Conservation (phyloP, 2,329 filamentous ascomycete species). For the Teratosphaeriaceae sp. region DNA sequence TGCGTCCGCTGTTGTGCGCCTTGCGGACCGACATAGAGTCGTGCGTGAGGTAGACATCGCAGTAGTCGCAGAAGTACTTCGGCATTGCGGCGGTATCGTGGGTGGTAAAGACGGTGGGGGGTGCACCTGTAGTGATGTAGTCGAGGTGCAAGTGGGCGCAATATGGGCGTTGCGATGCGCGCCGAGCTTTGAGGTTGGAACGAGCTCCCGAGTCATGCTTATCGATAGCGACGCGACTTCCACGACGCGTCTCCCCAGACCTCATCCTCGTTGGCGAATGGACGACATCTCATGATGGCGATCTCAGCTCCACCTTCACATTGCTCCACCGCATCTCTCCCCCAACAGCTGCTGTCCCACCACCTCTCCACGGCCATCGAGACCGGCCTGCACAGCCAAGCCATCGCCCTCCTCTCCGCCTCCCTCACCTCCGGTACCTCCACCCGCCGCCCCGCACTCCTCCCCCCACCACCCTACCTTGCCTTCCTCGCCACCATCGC, state of each 20-base stretch:
- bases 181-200: too few species aligned
- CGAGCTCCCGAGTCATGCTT: too few species aligned
- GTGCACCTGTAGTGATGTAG: background rate
- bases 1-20: slow-evolving; percentile 93
- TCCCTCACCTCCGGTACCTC: slow-evolving; percentile 51
- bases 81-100: slow-evolving; percentile 19
- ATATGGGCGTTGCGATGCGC: too few species aligned
- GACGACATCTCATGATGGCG: too few species aligned
- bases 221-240: too few species aligned
- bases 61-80: slow-evolving; percentile 68
- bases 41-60: slow-evolving; percentile 99
- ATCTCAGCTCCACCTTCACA: too few species aligned
- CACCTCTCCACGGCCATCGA: too few species aligned
- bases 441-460: slow-evolving; percentile 44
- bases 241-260: too few species aligned
- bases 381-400: slow-evolving; percentile 37
- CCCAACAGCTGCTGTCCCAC: too few species aligned
- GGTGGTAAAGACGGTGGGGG: background rate
- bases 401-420: slow-evolving; percentile 53
- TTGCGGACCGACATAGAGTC: slow-evolving; percentile 99
- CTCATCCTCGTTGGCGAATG: too few species aligned
- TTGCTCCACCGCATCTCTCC: too few species aligned
- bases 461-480: slow-evolving; percentile 67
- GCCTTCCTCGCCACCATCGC: slow-evolving; percentile 72
- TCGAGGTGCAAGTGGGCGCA: too few species aligned